Evolutionary conservation across 2,329 filamentous ascomycete species (phyloP), one percentile per base, ranked within the genome.

Genomic region (Drechslera avenae): DNA sequence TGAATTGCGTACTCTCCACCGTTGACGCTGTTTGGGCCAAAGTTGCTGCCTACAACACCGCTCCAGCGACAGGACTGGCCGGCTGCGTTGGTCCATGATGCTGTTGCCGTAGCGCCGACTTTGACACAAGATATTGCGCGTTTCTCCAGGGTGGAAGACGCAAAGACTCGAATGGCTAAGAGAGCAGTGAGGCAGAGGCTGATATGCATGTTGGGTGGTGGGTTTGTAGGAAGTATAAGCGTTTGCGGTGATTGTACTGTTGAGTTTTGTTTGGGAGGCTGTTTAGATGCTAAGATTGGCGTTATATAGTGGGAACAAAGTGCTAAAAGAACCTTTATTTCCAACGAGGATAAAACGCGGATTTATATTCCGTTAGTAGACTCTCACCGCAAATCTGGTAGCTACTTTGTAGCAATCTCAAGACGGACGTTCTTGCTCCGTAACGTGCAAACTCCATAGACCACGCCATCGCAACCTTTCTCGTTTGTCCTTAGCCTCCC

Each of bases 21-120:
- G n/a, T 72, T 74, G 2, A 65, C 67, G 33, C 58, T 62, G 35
- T 78, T 79, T 0, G 64, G 60, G n/a, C 79, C 79, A 39, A 75
- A 81, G 60, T 81, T 81, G 50, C 76, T 77, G 2, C 79, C 79
- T 1, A 81, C 79, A 2, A 70, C 60, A 5, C 78, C 78, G 0
- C 63, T 73, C 57, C 75, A 81, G 1, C 69, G 74, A 54, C 79
- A 81, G 1, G 64, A 67, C 54, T 76, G 57, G 0, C 76, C 76
- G 0, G 70, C 75, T 39, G 67, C 65, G 39, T 80, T 78, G 2
- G 69, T 79, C 79, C 79, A 81, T 16, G 56, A 70, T 9, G 78
- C 79, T 5, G 75, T 80, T 4, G 78, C 78, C 1, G 72, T 75
- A 7, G 67, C 52, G 5, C 75, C 75, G 6, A 76, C 64, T 2